Conservation (phyloP, 2,329 filamentous ascomycete species). For the Fusarium concolor region DNA sequence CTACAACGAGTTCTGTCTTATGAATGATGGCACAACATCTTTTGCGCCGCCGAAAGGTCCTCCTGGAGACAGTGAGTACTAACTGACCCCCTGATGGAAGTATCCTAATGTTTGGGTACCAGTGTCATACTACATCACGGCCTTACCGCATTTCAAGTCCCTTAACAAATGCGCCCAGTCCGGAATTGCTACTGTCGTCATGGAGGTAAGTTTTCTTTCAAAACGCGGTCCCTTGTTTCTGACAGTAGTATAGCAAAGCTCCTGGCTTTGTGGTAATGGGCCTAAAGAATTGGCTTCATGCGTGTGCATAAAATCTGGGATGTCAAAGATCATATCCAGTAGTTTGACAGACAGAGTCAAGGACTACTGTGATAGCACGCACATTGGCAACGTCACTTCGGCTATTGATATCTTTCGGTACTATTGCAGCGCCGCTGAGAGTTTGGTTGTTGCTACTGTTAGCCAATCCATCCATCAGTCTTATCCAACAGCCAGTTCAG, state of each 20-base stretch:
- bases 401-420: constrained; percentile 58
- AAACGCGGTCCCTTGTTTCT: not conserved
- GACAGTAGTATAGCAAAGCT: constrained; percentile 44
- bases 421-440: constrained; percentile 64
- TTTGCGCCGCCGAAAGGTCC: constrained; percentile 61
- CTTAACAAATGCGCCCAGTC: constrained; percentile 59
- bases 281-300: constrained; percentile 65
- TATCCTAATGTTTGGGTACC: not conserved
- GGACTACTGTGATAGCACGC: constrained; percentile 58
- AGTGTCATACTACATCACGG: constrained; percentile 68
- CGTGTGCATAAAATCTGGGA: constrained; percentile 62
- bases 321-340: constrained; percentile 57
- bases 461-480: constrained; percentile 50
- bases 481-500: constrained; percentile 31
- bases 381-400: constrained; percentile 58
- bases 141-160: constrained; percentile 58
- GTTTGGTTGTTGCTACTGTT: constrained; percentile 56
- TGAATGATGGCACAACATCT: constrained; percentile 61
- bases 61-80: constrained; percentile 62
- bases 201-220: constrained; percentile 49
- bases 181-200: constrained; percentile 57
- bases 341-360: constrained; percentile 59
- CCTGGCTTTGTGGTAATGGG: constrained; percentile 57
- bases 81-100: accelerated
- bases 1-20: constrained; percentile 64